These are phyloP conservation scores for Chara braunii DNA, from an alignment of 139 green algal genomes.

Conservation along the genomic window DNA sequence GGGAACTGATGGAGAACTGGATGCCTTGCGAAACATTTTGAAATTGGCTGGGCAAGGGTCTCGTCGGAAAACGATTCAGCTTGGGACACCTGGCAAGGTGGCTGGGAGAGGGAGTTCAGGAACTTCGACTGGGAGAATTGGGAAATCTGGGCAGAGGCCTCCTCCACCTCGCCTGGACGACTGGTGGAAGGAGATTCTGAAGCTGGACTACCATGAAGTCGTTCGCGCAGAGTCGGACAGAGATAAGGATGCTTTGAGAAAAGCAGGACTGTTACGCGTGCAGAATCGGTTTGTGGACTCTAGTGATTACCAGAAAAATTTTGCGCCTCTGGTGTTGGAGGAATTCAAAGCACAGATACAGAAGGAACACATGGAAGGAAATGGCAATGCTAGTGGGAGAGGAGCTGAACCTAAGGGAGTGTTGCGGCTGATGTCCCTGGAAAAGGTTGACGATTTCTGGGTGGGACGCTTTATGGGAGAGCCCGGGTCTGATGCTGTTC, in stretches of 20 bases:
- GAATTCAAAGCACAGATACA: constrained; percentile 36
- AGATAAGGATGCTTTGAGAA: background rate
- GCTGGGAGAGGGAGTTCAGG: background rate
- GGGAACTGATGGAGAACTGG: no score
- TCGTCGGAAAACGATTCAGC: background rate
- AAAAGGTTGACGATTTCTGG: constrained; percentile 25
- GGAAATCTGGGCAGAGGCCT: background rate
- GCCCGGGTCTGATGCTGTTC: background rate
- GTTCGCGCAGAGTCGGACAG: constrained; percentile 1
- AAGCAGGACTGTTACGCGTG: constrained; percentile 6
- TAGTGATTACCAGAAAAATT: constrained; percentile 11
- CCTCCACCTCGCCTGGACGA: constrained; percentile 22
- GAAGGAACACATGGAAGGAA: constrained; percentile 11
- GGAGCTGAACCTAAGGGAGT: constrained; percentile 5
- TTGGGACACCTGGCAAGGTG: background rate
- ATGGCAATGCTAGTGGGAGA: background rate
- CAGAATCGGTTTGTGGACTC: constrained; percentile 15
- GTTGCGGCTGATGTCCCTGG: constrained; percentile 24
- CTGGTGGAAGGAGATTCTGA: constrained; percentile 35
- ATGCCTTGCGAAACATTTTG: no score
- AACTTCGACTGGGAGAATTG: background rate
- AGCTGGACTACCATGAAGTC: constrained; percentile 26
- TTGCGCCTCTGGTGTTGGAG: constrained; percentile 30
- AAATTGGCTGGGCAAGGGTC: no score
- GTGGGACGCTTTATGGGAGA: constrained; percentile 13